Percentiles rank a stretch among this genome's conserved stretches.
Conservation (phyloP, 192 early-diverging fungal species). For the Coemansia sp. region DNA sequence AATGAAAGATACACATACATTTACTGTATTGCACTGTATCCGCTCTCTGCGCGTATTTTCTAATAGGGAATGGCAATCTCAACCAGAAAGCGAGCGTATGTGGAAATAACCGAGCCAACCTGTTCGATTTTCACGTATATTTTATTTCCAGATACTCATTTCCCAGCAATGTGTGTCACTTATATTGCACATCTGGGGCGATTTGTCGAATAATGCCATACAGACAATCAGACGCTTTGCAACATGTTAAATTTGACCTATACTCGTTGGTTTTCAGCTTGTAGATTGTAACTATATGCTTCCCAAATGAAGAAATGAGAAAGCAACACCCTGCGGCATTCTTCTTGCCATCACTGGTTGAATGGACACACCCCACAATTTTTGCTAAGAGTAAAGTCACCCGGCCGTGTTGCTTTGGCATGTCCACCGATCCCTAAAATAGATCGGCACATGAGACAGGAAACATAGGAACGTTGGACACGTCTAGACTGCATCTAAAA, state of each 20-base stretch:
- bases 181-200: not conserved
- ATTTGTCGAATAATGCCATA: not conserved
- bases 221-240: no score
- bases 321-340: not conserved
- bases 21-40: not conserved
- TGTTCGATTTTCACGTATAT: not conserved
- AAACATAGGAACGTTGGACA: not conserved
- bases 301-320: not conserved
- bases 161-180: not conserved
- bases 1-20: not conserved
- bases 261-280: not conserved
- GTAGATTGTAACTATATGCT: no score
- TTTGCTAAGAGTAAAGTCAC: not conserved
- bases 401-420: not conserved
- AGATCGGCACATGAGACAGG: not conserved
- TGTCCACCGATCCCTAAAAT: constrained; percentile 5
- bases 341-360: not conserved
- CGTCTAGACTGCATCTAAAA: not conserved
- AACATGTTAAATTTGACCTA: not conserved
- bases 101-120: not conserved
- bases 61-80: not conserved
- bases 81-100: not conserved
- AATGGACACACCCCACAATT: not conserved
- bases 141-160: not conserved
- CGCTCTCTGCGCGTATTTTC: not conserved